phyloP scores from a whole-genome alignment of 2,329 filamentous ascomycete species.

The Colletotrichum sp. region DNA sequence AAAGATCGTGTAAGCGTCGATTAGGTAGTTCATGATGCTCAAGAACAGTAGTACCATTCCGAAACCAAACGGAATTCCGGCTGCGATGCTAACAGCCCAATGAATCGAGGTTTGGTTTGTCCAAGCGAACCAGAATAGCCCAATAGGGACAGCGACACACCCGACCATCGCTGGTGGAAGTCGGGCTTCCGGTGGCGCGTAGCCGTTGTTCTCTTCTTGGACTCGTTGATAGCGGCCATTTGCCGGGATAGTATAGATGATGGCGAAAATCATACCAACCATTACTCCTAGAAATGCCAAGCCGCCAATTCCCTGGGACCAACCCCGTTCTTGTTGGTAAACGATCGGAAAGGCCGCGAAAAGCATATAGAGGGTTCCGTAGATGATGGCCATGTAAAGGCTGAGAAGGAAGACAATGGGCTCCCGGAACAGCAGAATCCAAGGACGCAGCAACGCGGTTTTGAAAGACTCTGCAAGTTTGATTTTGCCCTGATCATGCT shows the following conservation, averaged over 20 bases:
- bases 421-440: slow-evolving; percentile 71
- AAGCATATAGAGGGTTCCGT: slow-evolving; percentile 62
- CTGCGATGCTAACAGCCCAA: slow-evolving; percentile 48
- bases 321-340: slow-evolving; percentile 63
- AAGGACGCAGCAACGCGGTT: slow-evolving; percentile 54
- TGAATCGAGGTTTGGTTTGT: slow-evolving; percentile 53
- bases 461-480: slow-evolving; percentile 48
- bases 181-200: slow-evolving; percentile 61
- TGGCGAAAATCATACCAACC: slow-evolving; percentile 66
- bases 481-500: slow-evolving; percentile 45
- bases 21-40: slow-evolving; percentile 56
- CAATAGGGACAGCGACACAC: slow-evolving; percentile 53
- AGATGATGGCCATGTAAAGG: slow-evolving; percentile 68
- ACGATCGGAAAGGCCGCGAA: slow-evolving; percentile 69
- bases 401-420: slow-evolving; percentile 70
- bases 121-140: slow-evolving; percentile 63
- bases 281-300: slow-evolving; percentile 71
- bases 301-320: slow-evolving; percentile 62
- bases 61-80: slow-evolving; percentile 35
- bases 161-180: slow-evolving; percentile 59
- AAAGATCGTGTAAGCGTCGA: slow-evolving; percentile 68
- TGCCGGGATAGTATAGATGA: slow-evolving; percentile 48
- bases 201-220: slow-evolving; percentile 44
- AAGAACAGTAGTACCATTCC: slow-evolving; percentile 58
- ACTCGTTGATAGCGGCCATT: slow-evolving; percentile 46